A percentile compares a stretch with the other conserved stretches of the same genome.
phyloP scores from a whole-genome alignment of 768 basidiomycete genomes.

The Holtermannia corniformis region DNA sequence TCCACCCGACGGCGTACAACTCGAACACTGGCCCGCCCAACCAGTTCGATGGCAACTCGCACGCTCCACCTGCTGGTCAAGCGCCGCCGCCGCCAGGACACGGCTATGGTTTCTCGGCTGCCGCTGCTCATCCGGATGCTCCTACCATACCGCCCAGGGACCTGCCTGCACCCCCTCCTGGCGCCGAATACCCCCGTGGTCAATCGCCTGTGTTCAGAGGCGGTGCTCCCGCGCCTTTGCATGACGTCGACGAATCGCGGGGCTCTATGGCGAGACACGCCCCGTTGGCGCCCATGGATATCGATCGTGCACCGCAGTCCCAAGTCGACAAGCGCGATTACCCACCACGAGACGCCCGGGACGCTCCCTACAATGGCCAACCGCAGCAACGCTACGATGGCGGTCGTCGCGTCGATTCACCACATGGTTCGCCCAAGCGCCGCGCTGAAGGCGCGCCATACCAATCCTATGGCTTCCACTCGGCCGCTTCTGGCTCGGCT shows the following conservation, averaged over 20 bases:
- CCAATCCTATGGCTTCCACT: conserved; percentile 11
- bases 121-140: conserved; percentile 4
- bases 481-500: conserved; percentile 7
- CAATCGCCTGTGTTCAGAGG: conserved; percentile 37
- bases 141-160: conserved; percentile 23
- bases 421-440: conserved; percentile 24
- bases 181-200: conserved; percentile 15
- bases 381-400: conserved; percentile 10
- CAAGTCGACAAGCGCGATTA: conserved; percentile 2
- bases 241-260: conserved; percentile 31
- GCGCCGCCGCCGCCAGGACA: not conserved
- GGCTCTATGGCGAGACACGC: conserved; percentile 33
- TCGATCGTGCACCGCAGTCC: conserved; percentile 9
- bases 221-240: conserved; percentile 35
- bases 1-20: conserved; percentile 82
- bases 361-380: not conserved
- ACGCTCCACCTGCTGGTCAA: not conserved
- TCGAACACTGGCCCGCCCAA: conserved; percentile 15
- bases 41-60: conserved; percentile 18
- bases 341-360: conserved; percentile 8
- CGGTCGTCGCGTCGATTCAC: conserved; percentile 20
- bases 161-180: conserved; percentile 31
- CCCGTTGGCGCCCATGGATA: conserved; percentile 39
- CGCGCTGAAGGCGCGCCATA: conserved; percentile 15
- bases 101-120: conserved; percentile 1